Percentiles rank a stretch among this genome's conserved stretches.
Conservation (phyloP, 495 filamentous ascomycete species). For the Aspergillus nidulans region DNA sequence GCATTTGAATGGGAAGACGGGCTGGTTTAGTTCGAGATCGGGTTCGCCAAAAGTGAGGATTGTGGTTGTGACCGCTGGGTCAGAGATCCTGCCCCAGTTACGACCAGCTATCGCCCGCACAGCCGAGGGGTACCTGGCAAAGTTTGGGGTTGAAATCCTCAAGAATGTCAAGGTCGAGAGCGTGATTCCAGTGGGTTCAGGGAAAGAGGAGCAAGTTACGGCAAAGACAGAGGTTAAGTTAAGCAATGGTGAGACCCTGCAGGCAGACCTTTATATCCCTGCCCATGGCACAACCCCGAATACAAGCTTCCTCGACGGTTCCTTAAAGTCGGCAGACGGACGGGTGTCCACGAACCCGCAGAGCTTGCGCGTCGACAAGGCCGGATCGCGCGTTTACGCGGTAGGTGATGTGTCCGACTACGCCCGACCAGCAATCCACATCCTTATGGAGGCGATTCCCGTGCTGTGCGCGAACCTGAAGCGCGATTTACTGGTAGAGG, state of each 20-base stretch:
- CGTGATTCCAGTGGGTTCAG: slow-evolving; percentile 17
- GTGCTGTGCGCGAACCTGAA: slow-evolving; percentile 42
- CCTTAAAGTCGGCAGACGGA: slow-evolving; percentile 30
- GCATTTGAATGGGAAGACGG: slow-evolving; percentile 39
- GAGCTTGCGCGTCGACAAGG: slow-evolving; percentile 45
- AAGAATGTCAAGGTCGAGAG: slow-evolving; percentile 29
- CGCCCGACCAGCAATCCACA: slow-evolving; percentile 30
- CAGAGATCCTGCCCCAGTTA: slow-evolving; percentile 44
- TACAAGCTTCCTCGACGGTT: slow-evolving; percentile 32
- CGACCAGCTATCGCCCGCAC: slow-evolving; percentile 30
- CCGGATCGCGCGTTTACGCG: slow-evolving; percentile 45
- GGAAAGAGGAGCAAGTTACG: slow-evolving; percentile 12
- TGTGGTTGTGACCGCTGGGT: slow-evolving; percentile 36
- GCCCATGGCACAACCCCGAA: slow-evolving; percentile 44
- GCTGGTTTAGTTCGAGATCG: slow-evolving; percentile 25
- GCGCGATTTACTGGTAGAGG: slow-evolving; percentile 29
- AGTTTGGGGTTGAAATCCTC: slow-evolving; percentile 40
- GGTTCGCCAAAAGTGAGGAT: slow-evolving; percentile 37
- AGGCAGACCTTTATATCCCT: slow-evolving; percentile 47
- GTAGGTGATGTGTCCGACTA: slow-evolving; percentile 38
- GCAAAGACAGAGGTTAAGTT: slow-evolving; percentile 28
- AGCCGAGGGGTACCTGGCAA: slow-evolving; percentile 38
- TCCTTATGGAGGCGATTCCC: slow-evolving; percentile 36
- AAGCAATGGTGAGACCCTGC: slow-evolving; percentile 30
- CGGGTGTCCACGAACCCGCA: slow-evolving; percentile 38